Conservation (phyloP, 352 stramenopile species). For the Elongisporangium prolatum region DNA sequence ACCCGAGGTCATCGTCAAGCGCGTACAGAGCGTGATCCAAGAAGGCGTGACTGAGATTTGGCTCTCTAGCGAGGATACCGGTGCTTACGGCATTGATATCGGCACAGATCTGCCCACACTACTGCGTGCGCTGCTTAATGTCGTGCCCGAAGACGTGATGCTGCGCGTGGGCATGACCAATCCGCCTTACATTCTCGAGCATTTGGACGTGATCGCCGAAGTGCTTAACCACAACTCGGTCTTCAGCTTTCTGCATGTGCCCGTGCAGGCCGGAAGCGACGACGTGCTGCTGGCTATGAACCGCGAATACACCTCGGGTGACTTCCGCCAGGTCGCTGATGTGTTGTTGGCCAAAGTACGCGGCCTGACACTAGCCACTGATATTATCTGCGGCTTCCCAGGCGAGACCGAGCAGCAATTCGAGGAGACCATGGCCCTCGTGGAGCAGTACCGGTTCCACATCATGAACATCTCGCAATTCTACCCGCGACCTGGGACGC, state of each 20-base stretch:
- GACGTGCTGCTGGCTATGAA: slow-evolving; percentile 89
- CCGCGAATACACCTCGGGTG: slow-evolving; percentile 83
- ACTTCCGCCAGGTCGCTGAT: slow-evolving; percentile 80
- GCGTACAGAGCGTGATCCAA: slow-evolving; percentile 56
- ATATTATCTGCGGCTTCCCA: slow-evolving; percentile 93
- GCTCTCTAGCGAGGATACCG: slow-evolving; percentile 90
- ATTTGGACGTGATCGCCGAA: slow-evolving; percentile 79
- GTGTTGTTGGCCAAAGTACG: slow-evolving; percentile 71
- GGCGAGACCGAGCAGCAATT: slow-evolving; percentile 88
- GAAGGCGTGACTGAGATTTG: slow-evolving; percentile 90
- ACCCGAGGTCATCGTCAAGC: slow-evolving; percentile 66
- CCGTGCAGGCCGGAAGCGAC: slow-evolving; percentile 88
- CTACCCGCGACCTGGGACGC: slow-evolving; percentile 88
- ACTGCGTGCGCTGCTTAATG: slow-evolving; percentile 53
- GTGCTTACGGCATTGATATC: slow-evolving; percentile 90
- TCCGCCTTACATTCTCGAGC: slow-evolving; percentile 88
- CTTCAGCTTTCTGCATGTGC: slow-evolving; percentile 90
- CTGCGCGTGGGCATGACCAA: slow-evolving; percentile 92
- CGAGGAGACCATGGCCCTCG: slow-evolving; percentile 81
- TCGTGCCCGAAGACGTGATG: slow-evolving; percentile 80
- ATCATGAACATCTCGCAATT: slow-evolving; percentile 94
- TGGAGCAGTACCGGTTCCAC: slow-evolving; percentile 85
- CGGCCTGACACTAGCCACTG: slow-evolving; percentile 84
- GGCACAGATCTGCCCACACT: slow-evolving; percentile 72
- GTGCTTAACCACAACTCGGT: slow-evolving; percentile 80